These are phyloP conservation scores for Orbilia blumenaviensis DNA, from an alignment of 2,329 filamentous ascomycete genomes.

Conservation along the genomic window DNA sequence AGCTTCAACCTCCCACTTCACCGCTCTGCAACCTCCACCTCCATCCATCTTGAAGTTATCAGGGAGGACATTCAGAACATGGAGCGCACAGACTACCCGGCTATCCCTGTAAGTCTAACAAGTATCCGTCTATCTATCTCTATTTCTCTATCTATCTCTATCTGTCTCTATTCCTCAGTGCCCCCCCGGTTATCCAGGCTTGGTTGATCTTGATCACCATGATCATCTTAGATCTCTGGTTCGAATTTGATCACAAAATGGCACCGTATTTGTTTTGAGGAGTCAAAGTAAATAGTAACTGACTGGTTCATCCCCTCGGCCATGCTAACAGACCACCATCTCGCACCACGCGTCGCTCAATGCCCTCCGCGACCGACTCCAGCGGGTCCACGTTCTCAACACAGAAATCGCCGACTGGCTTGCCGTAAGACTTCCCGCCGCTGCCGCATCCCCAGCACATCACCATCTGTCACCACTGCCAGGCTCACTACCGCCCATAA, in stretches of 20 bases:
- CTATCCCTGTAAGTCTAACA: conserved; percentile 81
- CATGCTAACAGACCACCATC: conserved; percentile 34
- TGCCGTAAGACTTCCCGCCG: conserved; percentile 70
- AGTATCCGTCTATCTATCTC: not conserved
- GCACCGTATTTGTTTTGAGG: no score
- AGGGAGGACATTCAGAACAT: not conserved
- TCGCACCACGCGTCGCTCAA: conserved; percentile 68
- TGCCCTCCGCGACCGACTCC: conserved; percentile 84
- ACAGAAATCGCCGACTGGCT: conserved; percentile 95
- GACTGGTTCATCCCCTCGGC: not conserved
- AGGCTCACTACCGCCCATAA: not conserved
- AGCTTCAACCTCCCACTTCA: conserved; percentile 31
- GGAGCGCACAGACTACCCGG: conserved; percentile 86
- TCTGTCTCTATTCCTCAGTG: no score
- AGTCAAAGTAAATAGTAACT: no score
- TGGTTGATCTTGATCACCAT: no score
- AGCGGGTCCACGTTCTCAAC: conserved; percentile 86
- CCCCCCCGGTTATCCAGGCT: no score
- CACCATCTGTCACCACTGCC: conserved; percentile 40
- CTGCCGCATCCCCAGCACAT: not conserved
- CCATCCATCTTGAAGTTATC: not conserved
- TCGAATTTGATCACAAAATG: no score
- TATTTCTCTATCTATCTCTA: not conserved
- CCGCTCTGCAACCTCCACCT: not conserved
- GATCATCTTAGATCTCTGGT: no score